Percentiles rank a stretch among this genome's conserved stretches.
Evolutionary conservation across 129 eudicot genomes (phyloP).

Genomic region (Apium graveolens): DNA sequence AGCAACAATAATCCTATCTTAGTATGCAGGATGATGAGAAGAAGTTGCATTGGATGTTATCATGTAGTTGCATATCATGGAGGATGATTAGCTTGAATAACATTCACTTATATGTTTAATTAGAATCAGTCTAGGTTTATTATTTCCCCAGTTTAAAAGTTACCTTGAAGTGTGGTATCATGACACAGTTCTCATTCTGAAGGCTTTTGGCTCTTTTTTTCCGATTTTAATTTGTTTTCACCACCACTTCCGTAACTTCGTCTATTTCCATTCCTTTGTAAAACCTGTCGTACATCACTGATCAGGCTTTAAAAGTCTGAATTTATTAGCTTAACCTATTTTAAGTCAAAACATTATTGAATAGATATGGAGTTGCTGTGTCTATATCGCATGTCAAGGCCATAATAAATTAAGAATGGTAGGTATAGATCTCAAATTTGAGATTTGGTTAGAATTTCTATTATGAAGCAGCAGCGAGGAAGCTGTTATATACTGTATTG

Average conservation of each 20-base stretch:
- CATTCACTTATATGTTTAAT: background rate
- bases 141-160: background rate
- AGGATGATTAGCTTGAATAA: background rate
- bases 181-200: background rate
- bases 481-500: background rate
- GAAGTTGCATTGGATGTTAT: background rate
- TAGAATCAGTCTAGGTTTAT: background rate
- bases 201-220: background rate
- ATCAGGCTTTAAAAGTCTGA: background rate
- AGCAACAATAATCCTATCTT: background rate
- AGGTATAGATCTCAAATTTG: background rate
- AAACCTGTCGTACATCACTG: background rate
- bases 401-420: background rate
- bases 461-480: background rate
- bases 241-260: background rate
- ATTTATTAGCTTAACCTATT: background rate
- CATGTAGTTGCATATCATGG: background rate
- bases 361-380: background rate
- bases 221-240: background rate
- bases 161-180: background rate
- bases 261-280: background rate
- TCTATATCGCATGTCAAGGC: background rate
- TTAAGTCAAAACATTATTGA: background rate
- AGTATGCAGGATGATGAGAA: background rate
- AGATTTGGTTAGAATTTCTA: background rate